Evolutionary conservation across 345 rosid genomes (phyloP), one percentile per base, ranked within the genome.

Genomic region (Citrus cavaleriei): DNA sequence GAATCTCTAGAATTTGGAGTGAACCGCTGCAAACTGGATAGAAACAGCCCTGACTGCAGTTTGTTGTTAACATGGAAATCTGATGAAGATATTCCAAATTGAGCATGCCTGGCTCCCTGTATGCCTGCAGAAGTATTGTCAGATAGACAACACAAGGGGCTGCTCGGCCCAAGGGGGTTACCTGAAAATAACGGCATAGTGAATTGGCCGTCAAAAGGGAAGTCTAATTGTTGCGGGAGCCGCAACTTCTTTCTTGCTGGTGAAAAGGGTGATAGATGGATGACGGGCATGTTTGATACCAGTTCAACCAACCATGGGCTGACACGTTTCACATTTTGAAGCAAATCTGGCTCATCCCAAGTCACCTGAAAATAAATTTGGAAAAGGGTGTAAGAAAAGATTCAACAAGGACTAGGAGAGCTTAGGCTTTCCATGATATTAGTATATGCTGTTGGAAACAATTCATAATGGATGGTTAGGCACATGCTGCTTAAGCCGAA

Each of bases 71-170:
- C 89, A 87, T 88, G 89, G 88, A 88, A 89, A 79, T 87, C 88
- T 63, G 95, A 83, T 84, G 90, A 83, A 86, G 94, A 84, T 85
- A 87, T 78, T 84, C 95, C 98, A 73, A 88, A 88, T 75, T 91
- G 93, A 84, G 92, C 89, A 87, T 96, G 99, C 99, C 99, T 96
- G 99, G 99, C 95, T 94, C 99, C 99, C 99, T 94, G 99, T 90
- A 96, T 94, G 85, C 98, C 89, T 87, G 95, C 96, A 91, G 99
- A 91, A 92, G 93, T 81, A 68, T 78, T 86, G 76, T 88, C 87
- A 58, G 89, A 87, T 69, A 91, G 84, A 88, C 85, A 90, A 87
- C 83, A 82, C 85, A 86, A 78, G 68, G 89, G 87, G 72, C 93
- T 89, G 82, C 84, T 85, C 12, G 82, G 77, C 85, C 85, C 83